Evolutionary conservation across 129 eudicot species (phyloP).

Genomic region (Arctium minus): DNA sequence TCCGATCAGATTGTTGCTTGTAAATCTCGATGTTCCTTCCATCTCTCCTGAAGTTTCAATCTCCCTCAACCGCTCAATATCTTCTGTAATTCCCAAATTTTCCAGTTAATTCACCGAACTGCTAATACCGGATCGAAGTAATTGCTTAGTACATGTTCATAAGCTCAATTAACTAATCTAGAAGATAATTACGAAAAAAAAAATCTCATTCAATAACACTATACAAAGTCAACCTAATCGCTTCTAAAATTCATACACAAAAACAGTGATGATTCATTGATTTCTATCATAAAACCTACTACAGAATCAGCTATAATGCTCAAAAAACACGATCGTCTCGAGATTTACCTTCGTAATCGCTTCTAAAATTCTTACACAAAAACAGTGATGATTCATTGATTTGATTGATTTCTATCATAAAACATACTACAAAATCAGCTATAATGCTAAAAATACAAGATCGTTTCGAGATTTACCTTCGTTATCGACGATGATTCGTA

Average conservation of each 20-base stretch:
- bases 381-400: neutral
- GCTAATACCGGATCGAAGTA: neutral
- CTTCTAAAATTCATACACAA: no score
- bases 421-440: neutral
- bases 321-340: no score
- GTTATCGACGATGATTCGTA: slow-evolving; percentile 62
- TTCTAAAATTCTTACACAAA: neutral
- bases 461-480: slow-evolving; percentile 40
- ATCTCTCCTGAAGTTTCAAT: slow-evolving; percentile 54
- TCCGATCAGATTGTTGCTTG: slow-evolving; percentile 34
- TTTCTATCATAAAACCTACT: neutral
- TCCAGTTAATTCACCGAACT: neutral
- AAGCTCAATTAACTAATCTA: neutral
- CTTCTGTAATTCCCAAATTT: slow-evolving; percentile 42
- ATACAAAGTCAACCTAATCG: slow-evolving; percentile 3
- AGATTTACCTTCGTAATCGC: neutral
- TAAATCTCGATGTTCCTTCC: slow-evolving; percentile 28
- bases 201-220: neutral
- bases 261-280: neutral
- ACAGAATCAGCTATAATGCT: no score
- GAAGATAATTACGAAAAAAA: neutral
- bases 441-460: neutral
- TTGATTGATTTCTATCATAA: neutral
- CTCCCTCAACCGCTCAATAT: slow-evolving; percentile 61
- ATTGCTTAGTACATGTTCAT: neutral